A percentile compares a stretch with the other conserved stretches of the same genome.
Evolutionary conservation across 306 rosid species (phyloP).

Genomic region (Rosa persica): DNA sequence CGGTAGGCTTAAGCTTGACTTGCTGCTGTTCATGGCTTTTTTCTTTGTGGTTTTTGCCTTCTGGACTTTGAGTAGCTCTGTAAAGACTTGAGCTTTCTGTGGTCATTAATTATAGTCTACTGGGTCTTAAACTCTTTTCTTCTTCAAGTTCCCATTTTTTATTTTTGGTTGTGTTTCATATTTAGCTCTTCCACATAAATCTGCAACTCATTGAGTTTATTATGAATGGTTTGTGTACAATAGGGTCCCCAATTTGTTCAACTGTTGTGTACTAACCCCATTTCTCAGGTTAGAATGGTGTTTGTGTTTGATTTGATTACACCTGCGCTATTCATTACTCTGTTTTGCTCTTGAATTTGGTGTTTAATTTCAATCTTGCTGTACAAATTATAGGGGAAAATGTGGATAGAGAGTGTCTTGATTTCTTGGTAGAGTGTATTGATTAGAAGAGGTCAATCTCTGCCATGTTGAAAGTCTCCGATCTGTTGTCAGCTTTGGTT

Average conservation of each 20-base stretch:
- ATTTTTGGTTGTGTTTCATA: slow-evolving; percentile 4
- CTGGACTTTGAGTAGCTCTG: slow-evolving; percentile 1
- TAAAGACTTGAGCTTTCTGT: slow-evolving; percentile 6
- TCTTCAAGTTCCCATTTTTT: slow-evolving; percentile 16
- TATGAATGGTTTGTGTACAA: not conserved
- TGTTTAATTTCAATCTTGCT: slow-evolving; percentile 4
- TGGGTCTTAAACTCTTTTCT: slow-evolving; percentile 5
- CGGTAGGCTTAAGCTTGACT: slow-evolving; percentile 43
- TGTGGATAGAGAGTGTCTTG: not conserved
- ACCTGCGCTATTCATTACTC: not conserved
- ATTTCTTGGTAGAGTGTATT: not conserved
- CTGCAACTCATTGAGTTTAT: slow-evolving; percentile 4
- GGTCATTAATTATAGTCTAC: not conserved
- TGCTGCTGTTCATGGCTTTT: not conserved
- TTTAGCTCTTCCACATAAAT: not conserved
- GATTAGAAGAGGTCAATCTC: slow-evolving; percentile 2
- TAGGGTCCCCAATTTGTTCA: slow-evolving; percentile 5
- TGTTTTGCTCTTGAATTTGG: not conserved
- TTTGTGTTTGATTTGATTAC: not conserved
- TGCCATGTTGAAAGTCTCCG: slow-evolving; percentile 17
- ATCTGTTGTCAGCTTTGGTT: slow-evolving; percentile 17
- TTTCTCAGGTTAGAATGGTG: not conserved
- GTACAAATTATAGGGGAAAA: not conserved
- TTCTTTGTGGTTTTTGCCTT: not conserved
- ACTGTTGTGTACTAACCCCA: not conserved